Percentiles rank a stretch among this genome's conserved stretches.
Conservation (phyloP, 2,329 filamentous ascomycete genomes). For the Zymoseptoria pseudotritici region DNA sequence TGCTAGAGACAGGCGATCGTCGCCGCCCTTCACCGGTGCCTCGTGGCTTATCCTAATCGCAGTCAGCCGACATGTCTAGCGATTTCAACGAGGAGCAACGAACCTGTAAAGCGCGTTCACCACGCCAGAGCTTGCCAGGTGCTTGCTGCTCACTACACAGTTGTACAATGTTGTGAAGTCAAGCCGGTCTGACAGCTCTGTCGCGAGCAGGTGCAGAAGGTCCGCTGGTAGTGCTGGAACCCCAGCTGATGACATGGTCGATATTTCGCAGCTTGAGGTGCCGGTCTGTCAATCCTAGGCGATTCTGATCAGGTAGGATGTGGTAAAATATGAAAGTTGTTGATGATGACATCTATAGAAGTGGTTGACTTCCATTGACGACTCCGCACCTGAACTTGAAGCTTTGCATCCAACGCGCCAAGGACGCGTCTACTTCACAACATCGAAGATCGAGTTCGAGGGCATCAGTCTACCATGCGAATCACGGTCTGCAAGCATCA, state of each 20-base stretch:
- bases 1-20: conserved; percentile 33
- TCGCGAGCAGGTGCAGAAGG: conserved; percentile 53
- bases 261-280: not conserved
- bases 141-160: conserved; percentile 49
- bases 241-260: conserved; percentile 7
- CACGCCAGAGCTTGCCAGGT: conserved; percentile 50
- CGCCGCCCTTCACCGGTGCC: conserved; percentile 38
- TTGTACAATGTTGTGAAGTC: conserved; percentile 57
- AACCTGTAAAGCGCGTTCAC: conserved; percentile 59
- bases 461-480: conserved; percentile 1
- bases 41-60: conserved; percentile 36
- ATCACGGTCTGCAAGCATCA: conserved; percentile 17
- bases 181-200: conserved; percentile 48
- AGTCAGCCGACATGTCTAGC: not conserved
- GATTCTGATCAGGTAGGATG: not conserved
- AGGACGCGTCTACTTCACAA: conserved; percentile 5
- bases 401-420: not conserved
- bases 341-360: conserved; percentile 2
- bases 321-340: not conserved
- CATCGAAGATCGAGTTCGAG: not conserved
- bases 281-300: not conserved
- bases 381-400: not conserved
- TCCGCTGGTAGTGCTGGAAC: conserved; percentile 45
- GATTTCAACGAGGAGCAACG: conserved; percentile 9
- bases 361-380: conserved; percentile 3